Evolutionary conservation across 2,329 filamentous ascomycete genomes (phyloP).

Genomic region (Neonectria faginata): DNA sequence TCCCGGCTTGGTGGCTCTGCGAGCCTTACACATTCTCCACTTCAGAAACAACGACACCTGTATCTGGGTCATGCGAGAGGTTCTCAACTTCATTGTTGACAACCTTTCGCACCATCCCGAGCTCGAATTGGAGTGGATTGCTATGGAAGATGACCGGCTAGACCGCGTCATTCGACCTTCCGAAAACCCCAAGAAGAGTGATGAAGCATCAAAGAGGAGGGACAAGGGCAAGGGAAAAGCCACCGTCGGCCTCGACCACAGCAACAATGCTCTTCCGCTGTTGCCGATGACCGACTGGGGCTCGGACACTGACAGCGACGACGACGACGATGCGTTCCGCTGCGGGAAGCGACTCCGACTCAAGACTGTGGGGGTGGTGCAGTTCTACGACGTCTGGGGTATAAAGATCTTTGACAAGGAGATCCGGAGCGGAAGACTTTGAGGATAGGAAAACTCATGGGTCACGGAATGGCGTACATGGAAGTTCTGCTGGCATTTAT

Average conservation of each 20-base stretch:
- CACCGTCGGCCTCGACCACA: constrained; percentile 25
- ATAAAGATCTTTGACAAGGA: constrained; percentile 71
- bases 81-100: constrained; percentile 69
- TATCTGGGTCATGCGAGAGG: constrained; percentile 67
- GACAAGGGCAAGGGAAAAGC: constrained; percentile 53
- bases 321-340: constrained; percentile 47
- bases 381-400: constrained; percentile 57
- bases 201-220: constrained; percentile 46
- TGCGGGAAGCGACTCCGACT: constrained; percentile 50
- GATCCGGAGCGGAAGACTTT: constrained; percentile 54
- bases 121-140: constrained; percentile 69
- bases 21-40: constrained; percentile 66
- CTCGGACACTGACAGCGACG: constrained; percentile 52
- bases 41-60: constrained; percentile 69
- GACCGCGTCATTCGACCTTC: constrained; percentile 61
- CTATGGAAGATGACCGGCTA: constrained; percentile 63
- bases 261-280: constrained; percentile 43
- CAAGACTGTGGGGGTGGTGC: constrained; percentile 52
- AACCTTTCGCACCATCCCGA: constrained; percentile 66
- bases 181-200: constrained; percentile 44
- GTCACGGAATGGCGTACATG: constrained; percentile 12
- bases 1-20: constrained; percentile 59
- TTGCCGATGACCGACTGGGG: constrained; percentile 46
- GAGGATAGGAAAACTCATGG: constrained; percentile 18
- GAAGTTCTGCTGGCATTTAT: not conserved